Base-by-base conservation (phyloP, 73 alveolate genomes). In the Symbiodinium natans region DNA sequence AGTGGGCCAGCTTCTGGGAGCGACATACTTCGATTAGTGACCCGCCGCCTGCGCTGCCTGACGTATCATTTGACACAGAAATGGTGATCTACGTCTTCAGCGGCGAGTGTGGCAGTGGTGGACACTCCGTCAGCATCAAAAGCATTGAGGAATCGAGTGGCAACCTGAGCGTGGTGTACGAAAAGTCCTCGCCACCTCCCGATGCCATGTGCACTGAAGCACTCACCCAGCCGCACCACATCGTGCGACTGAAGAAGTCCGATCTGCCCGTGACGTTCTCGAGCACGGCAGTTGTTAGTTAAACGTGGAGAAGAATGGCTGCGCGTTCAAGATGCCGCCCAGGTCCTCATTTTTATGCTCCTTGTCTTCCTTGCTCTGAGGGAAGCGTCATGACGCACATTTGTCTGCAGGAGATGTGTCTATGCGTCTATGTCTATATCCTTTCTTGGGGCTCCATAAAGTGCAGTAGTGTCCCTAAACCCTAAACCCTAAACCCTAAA, bases 141-240 rank as follows among this genome's bases (percentile, higher is more conserved):
- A 25, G 40, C 36, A 27, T 63, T n/a, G 80, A 63, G 33, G 38
- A 25, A 63, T 63, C 80, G 80, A 63, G 80, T 36, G 33, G 36
- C 38, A 63, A n/a, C 80, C 33, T 63, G 80, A 23, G 80, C 13
- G 80, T 63, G 36, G 40, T n/a, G 36, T 63, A 63, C 36, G 80
- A 63, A 63, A 63, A 31, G 17, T 23, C 80, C 4, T 63, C 80
- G 36, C 80, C 80, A 9, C 80, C 80, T 3, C 80, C 80, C 80
- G 80, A 36, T 19, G 80, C 80, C 19, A 63, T 63, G 36, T 63
- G 80, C 80, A 63, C 40, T 9, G 36, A 27, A 29, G 80, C 80
- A 13, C 33, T 63, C 36, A 63, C 80, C 36, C 80, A 63, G 80
- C 80, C 80, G 33, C 80, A 63, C 80, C 80, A 63, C 80, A 63